Percentiles rank a stretch among this genome's conserved stretches.
Evolutionary conservation across 805 yeast species (phyloP).

Genomic region (Candida odintsovae): DNA sequence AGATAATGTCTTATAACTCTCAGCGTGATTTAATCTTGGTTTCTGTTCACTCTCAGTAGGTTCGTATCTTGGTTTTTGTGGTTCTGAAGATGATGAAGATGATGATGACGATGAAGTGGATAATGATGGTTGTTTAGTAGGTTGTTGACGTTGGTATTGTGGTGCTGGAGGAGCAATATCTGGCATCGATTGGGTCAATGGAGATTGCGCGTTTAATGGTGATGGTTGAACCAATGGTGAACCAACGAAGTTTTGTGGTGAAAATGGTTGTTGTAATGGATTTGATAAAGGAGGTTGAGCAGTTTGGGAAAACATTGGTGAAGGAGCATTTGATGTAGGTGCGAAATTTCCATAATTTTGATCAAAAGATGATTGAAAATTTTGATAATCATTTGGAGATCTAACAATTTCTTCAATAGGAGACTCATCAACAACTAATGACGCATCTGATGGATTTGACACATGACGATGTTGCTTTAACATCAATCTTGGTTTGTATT

Average conservation of each 20-base stretch:
- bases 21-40: neutral
- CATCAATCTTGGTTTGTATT: slow-evolving; percentile 16
- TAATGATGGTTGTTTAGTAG: neutral
- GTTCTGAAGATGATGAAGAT: too few relatives aligned
- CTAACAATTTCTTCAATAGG: slow-evolving; percentile 21
- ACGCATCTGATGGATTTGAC: slow-evolving; percentile 2
- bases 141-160: neutral
- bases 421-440: slow-evolving; percentile 9
- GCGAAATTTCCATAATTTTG: neutral
- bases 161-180: too few relatives aligned
- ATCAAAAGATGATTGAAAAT: neutral
- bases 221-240: neutral
- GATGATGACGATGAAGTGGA: neutral
- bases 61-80: neutral
- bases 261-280: neutral
- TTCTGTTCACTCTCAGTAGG: neutral
- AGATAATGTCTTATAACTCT: slow-evolving; percentile 14
- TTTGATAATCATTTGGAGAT: slow-evolving; percentile 6
- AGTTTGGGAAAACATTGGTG: neutral
- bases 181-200: neutral
- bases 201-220: neutral
- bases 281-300: neutral
- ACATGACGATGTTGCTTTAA: slow-evolving; percentile 14
- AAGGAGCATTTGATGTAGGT: neutral
- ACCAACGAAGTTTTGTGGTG: neutral